phyloP scores from a whole-genome alignment of 164 flowering plant genomes.

The Piper betle region DNA sequence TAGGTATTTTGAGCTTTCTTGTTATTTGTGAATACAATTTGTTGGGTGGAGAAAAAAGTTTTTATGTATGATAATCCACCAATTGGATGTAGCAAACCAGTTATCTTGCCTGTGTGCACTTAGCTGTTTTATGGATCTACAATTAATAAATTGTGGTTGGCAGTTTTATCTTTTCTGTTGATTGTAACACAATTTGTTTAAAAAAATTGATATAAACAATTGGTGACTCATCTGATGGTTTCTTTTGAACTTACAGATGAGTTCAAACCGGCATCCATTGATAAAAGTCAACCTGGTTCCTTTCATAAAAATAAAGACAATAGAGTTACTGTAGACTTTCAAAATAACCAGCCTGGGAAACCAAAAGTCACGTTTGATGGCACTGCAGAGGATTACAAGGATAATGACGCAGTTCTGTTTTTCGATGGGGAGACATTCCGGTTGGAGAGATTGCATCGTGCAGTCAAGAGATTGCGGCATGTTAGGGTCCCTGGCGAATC shows the following conservation, averaged over 20 bases:
- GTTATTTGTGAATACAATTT: too few species aligned
- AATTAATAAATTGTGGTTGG: too few species aligned
- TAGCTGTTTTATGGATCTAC: too few species aligned
- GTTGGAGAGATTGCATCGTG: slow-evolving; percentile 72
- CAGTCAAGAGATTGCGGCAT: slow-evolving; percentile 81
- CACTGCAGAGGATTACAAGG: slow-evolving; percentile 72
- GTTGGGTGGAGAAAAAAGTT: too few species aligned
- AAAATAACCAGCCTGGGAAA: slow-evolving; percentile 70
- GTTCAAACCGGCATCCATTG: slow-evolving; percentile 85
- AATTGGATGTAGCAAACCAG: too few species aligned
- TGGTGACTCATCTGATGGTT: not conserved
- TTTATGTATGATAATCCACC: too few species aligned
- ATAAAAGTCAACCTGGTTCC: slow-evolving; percentile 61
- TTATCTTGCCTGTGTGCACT: too few species aligned
- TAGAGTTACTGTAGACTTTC: slow-evolving; percentile 69
- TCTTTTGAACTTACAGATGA: slow-evolving; percentile 30
- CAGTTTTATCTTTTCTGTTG: too few species aligned
- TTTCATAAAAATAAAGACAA: slow-evolving; percentile 73
- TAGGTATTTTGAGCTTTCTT: too few species aligned
- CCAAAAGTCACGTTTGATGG: slow-evolving; percentile 76
- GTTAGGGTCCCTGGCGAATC: slow-evolving; percentile 55
- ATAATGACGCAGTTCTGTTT: slow-evolving; percentile 77
- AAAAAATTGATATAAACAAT: not conserved
- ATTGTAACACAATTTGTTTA: too few species aligned
- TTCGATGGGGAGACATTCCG: slow-evolving; percentile 73